These are phyloP conservation scores for Moesziomyces sp. DNA, from an alignment of 1,284 basidiomycete species.

Conservation along the genomic window DNA sequence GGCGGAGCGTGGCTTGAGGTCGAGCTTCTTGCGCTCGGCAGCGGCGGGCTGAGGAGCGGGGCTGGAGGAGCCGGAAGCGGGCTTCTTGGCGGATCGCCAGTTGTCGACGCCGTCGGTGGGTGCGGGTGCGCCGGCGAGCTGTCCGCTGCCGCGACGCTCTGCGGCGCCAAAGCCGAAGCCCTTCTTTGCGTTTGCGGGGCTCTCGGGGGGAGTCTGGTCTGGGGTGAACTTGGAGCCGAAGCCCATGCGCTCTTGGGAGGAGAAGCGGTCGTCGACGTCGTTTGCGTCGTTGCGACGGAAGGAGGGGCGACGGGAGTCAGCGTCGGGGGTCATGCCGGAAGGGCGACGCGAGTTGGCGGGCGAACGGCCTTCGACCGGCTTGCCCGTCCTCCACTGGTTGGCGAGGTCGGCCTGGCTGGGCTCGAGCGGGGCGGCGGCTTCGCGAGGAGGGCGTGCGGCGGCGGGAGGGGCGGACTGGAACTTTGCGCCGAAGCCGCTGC, in stretches of 20 bases:
- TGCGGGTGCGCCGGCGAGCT: constrained; percentile 5
- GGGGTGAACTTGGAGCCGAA: constrained; percentile 60
- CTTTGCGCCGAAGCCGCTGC: constrained; percentile 63
- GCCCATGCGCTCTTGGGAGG: constrained; percentile 62
- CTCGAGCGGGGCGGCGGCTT: constrained; percentile 41
- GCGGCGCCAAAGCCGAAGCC: constrained; percentile 56
- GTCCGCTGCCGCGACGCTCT: constrained; percentile 36
- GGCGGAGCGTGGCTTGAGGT: constrained; percentile 63
- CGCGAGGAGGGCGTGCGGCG: constrained; percentile 44
- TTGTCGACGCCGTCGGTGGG: constrained; percentile 26
- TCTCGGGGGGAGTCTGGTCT: constrained; percentile 56
- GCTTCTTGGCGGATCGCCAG: constrained; percentile 51
- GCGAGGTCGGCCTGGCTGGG: constrained; percentile 60
- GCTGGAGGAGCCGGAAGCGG: constrained; percentile 40
- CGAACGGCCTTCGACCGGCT: constrained; percentile 52
- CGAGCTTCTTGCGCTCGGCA: constrained; percentile 64
- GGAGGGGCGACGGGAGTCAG: constrained; percentile 31
- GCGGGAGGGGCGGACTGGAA: constrained; percentile 49
- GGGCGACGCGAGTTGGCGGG: constrained; percentile 42
- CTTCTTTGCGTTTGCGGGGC: constrained; percentile 43
- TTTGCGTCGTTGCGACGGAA: constrained; percentile 53
- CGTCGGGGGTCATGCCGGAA: constrained; percentile 26
- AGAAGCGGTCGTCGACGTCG: constrained; percentile 56
- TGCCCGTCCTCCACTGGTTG: constrained; percentile 65
- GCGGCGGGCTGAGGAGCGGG: constrained; percentile 39